Evolutionary conservation across 2,329 filamentous ascomycete genomes (phyloP).

Genomic region (Aspergillus bombycis): DNA sequence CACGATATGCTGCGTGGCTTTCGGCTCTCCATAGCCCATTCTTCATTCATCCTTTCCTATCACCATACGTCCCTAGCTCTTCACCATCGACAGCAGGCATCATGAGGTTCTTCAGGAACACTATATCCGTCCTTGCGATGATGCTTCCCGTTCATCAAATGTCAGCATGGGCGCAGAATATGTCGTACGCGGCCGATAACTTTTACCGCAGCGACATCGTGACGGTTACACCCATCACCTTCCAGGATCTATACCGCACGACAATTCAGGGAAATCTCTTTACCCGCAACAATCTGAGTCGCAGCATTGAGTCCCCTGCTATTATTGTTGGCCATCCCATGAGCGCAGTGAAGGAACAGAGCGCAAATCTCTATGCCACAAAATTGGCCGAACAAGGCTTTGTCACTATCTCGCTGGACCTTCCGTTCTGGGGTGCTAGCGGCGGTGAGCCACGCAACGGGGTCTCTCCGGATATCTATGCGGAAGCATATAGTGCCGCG

Average conservation of each 20-base stretch:
- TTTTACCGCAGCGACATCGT: constrained; percentile 29
- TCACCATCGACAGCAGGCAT: neutral
- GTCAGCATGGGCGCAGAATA: constrained; percentile 24
- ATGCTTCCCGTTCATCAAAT: constrained; percentile 3
- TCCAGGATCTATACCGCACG: constrained; percentile 21
- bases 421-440: constrained; percentile 28
- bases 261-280: constrained; percentile 26
- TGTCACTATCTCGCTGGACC: constrained; percentile 26
- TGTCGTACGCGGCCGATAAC: constrained; percentile 28
- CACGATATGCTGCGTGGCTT: no score
- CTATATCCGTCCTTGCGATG: constrained; percentile 13
- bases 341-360: constrained; percentile 32
- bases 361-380: constrained; percentile 27
- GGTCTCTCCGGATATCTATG: constrained; percentile 26
- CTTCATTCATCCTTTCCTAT: neutral
- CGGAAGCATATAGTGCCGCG: constrained; percentile 29
- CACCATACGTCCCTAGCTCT: neutral
- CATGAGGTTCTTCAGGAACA: constrained; percentile 14
- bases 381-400: constrained; percentile 31
- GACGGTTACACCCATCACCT: constrained; percentile 21
- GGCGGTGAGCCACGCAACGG: constrained; percentile 28
- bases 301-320: constrained; percentile 15
- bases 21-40: neutral
- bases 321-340: constrained; percentile 31
- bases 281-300: constrained; percentile 15